Evolutionary conservation across 495 filamentous ascomycete species (phyloP), one percentile per base, ranked within the genome.

Genomic region (Mytilinidion resinicola): DNA sequence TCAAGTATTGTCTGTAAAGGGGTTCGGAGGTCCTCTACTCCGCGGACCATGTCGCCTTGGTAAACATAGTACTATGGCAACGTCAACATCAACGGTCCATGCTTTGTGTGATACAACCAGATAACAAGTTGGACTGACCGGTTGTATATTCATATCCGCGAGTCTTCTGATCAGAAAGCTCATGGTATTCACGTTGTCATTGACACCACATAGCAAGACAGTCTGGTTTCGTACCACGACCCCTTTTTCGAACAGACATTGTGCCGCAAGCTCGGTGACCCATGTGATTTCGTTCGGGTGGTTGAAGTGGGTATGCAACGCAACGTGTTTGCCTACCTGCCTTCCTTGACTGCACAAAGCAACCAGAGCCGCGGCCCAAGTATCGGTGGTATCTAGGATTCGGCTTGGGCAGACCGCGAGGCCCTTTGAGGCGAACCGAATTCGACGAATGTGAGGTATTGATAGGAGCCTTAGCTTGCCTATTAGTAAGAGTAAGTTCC

Each of bases 241-340:
- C 17, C 80, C 80, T 10, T 71, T 68, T 59, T 73, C 69, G 53
- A 73, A 76, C 50, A 84, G 64, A 60, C 69, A 71, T 51, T 74
- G 76, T 19, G 74, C 74, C 6, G 82, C 82, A 51, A 69, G 63
- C 46, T 70, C 66, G 4, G 73, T 80, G n/a, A 84, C 68, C 82
- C 82, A 85, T 20, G 77, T 78, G 43, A 83, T 78, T 66, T 85
- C 82, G 51, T 73, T 72, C 11, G 78, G 75, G 54, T 83, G 79
- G 58, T 85, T 84, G 70, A 85, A 82, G 65, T 85, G 82, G 0
- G 82, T 85, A 59, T 85, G 82, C 51, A 80, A 60, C 14, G 79
- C 79, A 51, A 85, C 74, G n/a, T 76, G 72, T 62, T 84, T 85
- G 9, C 80, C 80, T 11, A 75, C 65, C 47, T 55, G 60, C 30